Base-by-base conservation (phyloP, 2,329 filamentous ascomycete genomes). In the Ophiostoma tasmaniense region DNA sequence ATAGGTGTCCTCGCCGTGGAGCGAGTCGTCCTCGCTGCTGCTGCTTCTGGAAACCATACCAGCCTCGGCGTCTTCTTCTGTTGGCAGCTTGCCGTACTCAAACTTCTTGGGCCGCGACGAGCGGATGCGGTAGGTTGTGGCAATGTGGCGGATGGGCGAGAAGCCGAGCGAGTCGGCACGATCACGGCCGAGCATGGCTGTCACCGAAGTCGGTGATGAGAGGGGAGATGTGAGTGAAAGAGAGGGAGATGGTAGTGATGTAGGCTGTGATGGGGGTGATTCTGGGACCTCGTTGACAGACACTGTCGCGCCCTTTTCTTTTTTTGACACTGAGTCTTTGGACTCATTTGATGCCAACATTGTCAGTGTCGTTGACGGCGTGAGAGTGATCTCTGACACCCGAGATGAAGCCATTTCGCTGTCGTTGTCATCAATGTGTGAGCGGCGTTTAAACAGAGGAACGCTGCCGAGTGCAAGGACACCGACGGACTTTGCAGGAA, bases 91-190 rank as follows among this genome's bases (percentile, higher is more conserved):
- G 25, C 68, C 71, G 25, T 71, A 71, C 22, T 52, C 68, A 1
- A 25, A 14, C 30, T 64, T 67, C 35, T 64, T 66, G 25, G 66
- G 42, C 5, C 45, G 68, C 6, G 66, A 14, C 13, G 70, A 30
- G 7, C 70, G 69, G 42, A 70, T 68, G 55, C 70, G 67, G 39
- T 69, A 72, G 30, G 69, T 69, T 28, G 67, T 70, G 62, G 65
- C 59, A n/a, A 70, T 72, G 66, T 70, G 69, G 14, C 67, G 67
- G 30, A 70, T 37, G 1, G 72, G 69, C 3, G 69, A 72, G 66
- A 72, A 70, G 45, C 69, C 70, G 14, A 55, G 66, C 22, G 37
- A 66, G 42, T 66, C 25, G 45, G 66, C 35, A 3, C n/a, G 68
- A 22, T 33, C 28, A 3, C 50, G 50, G 50, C 52, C 67, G 25